phyloP scores from a whole-genome alignment of 371 early-diverging fungal genomes.

The Sporodiniella umbellata region DNA sequence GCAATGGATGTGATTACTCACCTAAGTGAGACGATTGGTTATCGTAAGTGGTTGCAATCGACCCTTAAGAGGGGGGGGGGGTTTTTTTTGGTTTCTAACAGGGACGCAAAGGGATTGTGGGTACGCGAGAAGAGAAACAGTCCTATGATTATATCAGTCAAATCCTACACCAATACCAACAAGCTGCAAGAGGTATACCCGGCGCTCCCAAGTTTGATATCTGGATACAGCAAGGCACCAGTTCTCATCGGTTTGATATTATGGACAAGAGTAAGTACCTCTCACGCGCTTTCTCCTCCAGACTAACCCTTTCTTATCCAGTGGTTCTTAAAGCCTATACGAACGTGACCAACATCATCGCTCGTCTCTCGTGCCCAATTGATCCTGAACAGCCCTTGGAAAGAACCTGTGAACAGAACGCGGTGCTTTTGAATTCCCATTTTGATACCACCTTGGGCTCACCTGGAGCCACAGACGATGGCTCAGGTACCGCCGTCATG shows the following conservation, averaged over 20 bases:
- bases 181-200: constrained; percentile 25
- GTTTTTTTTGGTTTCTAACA: no score
- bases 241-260: constrained; percentile 71
- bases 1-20: constrained; percentile 47
- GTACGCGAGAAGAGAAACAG: constrained; percentile 43
- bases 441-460: constrained; percentile 66
- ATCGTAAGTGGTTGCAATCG: constrained; percentile 35
- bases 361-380: constrained; percentile 66
- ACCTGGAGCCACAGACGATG: constrained; percentile 70
- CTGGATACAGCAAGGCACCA: constrained; percentile 57
- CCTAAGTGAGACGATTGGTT: constrained; percentile 54
- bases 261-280: constrained; percentile 68
- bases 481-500: constrained; percentile 68
- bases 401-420: constrained; percentile 55
- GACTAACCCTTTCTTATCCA: constrained; percentile 9
- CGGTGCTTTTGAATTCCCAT: constrained; percentile 70
- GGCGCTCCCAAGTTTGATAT: constrained; percentile 59
- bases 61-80: constrained; percentile 3
- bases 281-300: no score
- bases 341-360: constrained; percentile 74
- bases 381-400: constrained; percentile 8
- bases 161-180: constrained; percentile 27
- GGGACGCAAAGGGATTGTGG: constrained; percentile 48
- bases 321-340: constrained; percentile 66
- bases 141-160: constrained; percentile 36